Base-by-base conservation (phyloP, 2,329 filamentous ascomycete genomes). In the Exutisphaerella laricina region DNA sequence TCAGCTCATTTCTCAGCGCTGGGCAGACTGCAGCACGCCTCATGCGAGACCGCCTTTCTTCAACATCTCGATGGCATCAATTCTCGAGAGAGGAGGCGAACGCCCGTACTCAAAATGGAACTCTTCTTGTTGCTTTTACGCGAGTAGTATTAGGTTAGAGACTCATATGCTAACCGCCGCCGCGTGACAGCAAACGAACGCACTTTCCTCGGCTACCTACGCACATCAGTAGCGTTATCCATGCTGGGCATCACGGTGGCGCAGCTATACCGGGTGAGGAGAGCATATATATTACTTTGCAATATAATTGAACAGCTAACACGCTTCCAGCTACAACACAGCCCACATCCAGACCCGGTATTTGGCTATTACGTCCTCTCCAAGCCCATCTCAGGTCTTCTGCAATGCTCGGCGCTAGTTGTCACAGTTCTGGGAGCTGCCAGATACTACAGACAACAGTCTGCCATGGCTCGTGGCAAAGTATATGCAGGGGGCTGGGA, bases 201-300 rank as follows among this genome's bases (percentile, higher is more conserved):
- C 43, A 88, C 84, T 13, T 88, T 82, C 58, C 75, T 88, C 13
- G 81, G 75, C 21, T 88, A 87, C 61, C 71, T 87, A 21, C 77
- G 84, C 14, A 88, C 83, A 1, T 85, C 81, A 0, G 65, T 84
- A 26, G 72, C 76, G n/a, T 69, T 87, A 28, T 79, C 82, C 10
- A 81, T 85, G 66, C 67, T 80, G 14, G 82, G 82, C 13, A 76
- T 83, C 2, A 55, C 78, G 3, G 73, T 83, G 20, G 78, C 82
- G 0, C 84, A 88, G 57, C 72, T 88, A 5, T 85, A 85, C 54
- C 71, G 74, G 14, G 23, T 26, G 23, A 26, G 23, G 6, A 12
- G 12, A 26, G 6, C 23, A 26, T n/a, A 26, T 6, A 26, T 26
- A 26, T 26, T 26, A 7, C 6, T 26, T 12, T 12, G 23, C 6